These are phyloP conservation scores for Microdochium trichocladiopsis DNA, from an alignment of 2,329 filamentous ascomycete genomes.

Conservation along the genomic window DNA sequence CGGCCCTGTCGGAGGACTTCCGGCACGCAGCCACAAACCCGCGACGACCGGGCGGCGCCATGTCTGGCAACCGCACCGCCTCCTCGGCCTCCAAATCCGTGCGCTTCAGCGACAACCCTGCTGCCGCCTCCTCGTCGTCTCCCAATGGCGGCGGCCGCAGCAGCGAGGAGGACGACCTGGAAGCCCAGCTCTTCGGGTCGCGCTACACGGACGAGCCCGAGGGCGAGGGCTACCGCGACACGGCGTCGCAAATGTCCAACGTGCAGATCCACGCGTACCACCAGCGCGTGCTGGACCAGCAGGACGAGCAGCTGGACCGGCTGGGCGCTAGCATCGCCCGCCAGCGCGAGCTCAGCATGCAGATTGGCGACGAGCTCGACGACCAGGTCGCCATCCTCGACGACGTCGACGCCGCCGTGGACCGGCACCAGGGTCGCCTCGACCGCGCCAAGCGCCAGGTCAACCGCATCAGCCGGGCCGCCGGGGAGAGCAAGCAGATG, in stretches of 20 bases:
- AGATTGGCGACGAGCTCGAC: slow-evolving; percentile 94
- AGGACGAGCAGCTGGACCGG: slow-evolving; percentile 87
- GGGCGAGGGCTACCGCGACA: slow-evolving; percentile 49
- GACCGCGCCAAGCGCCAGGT: slow-evolving; percentile 68
- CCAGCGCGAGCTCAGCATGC: slow-evolving; percentile 87
- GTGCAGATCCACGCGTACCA: slow-evolving; percentile 85
- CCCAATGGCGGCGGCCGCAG: slow-evolving; percentile 16
- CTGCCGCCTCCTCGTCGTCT: not conserved
- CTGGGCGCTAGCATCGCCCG: slow-evolving; percentile 81
- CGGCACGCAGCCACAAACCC: slow-evolving; percentile 45
- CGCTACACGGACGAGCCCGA: slow-evolving; percentile 45
- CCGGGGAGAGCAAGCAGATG: slow-evolving; percentile 83
- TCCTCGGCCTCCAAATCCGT: slow-evolving; percentile 65
- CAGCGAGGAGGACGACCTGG: slow-evolving; percentile 32
- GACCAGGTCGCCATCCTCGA: slow-evolving; percentile 84
- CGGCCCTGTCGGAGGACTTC: slow-evolving; percentile 55
- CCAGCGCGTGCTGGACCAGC: slow-evolving; percentile 70
- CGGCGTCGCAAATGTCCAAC: slow-evolving; percentile 61
- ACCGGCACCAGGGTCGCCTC: slow-evolving; percentile 71
- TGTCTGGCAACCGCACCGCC: slow-evolving; percentile 19
- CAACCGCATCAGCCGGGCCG: slow-evolving; percentile 63
- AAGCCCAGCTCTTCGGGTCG: slow-evolving; percentile 37
- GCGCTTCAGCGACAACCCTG: slow-evolving; percentile 68
- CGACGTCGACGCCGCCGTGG: slow-evolving; percentile 76
- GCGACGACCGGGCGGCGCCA: slow-evolving; percentile 8